Base-by-base conservation (phyloP, 805 yeast genomes). In the Scheffersomyces stipitis region DNA sequence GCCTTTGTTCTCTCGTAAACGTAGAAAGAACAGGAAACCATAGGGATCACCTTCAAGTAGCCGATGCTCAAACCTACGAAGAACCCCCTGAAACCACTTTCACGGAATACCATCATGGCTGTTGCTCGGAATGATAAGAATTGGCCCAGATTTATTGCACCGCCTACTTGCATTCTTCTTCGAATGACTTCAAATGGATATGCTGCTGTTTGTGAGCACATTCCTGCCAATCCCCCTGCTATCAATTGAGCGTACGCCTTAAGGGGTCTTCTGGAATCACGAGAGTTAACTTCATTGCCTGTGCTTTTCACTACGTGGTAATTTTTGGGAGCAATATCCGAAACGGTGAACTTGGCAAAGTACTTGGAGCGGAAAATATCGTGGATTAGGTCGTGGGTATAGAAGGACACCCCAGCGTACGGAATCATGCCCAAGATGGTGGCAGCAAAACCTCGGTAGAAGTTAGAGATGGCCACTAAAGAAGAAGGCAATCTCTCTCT, bases 141-240 rank as follows among this genome's bases (percentile, higher is more conserved):
- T 58, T 73, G 75, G 29, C 81, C 87, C 37, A 73, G 72, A 44
- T 80, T 75, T 5, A 73, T 68, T 3, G 83, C 85, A 9, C 91
- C 95, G 26, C 95, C 90, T 16, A 93, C 99, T 65, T 93, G 99
- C 86, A 93, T 81, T 51, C 98, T 73, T 60, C 99, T 76, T 56
- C 99, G 74, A 15, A 93, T 78, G 27, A 93, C 96, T 64, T 93
- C 99, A 49, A 93, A 84, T 2, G 99, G 99, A 56, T 93, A 93
- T 4, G 96, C 91, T 0, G 98, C 95, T 1, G 97, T 88, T 61
- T 93, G 99, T 2, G 98, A 87, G 26, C 80, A 73, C 83, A 91
- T 78, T 9, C 99, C 99, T 1, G 97, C 95, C n/a, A 86, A 51
- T 1, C 98, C 99, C 38, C 99, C 99, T 4, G 98, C 96, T 3